phyloP scores from a whole-genome alignment of 805 yeast species.

The Saturnispora zaruensis region DNA sequence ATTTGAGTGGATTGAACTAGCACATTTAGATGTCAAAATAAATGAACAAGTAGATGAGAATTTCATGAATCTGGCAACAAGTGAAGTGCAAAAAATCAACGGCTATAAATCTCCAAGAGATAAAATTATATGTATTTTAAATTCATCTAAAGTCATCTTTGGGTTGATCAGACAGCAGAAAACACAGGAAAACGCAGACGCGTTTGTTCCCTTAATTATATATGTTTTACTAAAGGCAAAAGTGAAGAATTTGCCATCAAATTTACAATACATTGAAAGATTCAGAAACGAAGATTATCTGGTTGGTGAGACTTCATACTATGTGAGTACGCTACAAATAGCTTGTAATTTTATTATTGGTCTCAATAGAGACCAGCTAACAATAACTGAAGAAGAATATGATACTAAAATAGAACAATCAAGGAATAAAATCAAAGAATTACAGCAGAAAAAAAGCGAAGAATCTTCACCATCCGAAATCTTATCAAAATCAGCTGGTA shows the following conservation, averaged over 20 bases:
- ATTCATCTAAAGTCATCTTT: conserved; percentile 87
- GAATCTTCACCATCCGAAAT: conserved; percentile 29
- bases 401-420: conserved; percentile 37
- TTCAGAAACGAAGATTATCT: conserved; percentile 70
- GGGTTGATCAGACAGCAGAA: conserved; percentile 62
- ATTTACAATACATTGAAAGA: conserved; percentile 75
- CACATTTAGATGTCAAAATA: conserved; percentile 68
- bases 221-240: conserved; percentile 66
- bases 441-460: conserved; percentile 20
- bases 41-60: conserved; percentile 38
- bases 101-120: conserved; percentile 90
- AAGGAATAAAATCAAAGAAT: conserved; percentile 30
- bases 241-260: conserved; percentile 60
- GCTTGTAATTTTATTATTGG: conserved; percentile 74
- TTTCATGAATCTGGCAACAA: conserved; percentile 58
- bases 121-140: conserved; percentile 81
- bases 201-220: conserved; percentile 83
- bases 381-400: conserved; percentile 53
- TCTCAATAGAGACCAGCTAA: conserved; percentile 47
- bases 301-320: conserved; percentile 85
- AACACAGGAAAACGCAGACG: conserved; percentile 73
- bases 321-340: conserved; percentile 81
- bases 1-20: conserved; percentile 53
- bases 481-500: conserved; percentile 30
- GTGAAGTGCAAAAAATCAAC: conserved; percentile 70